Evolutionary conservation across 768 basidiomycete species (phyloP).

Genomic region (Inosperma sp.): DNA sequence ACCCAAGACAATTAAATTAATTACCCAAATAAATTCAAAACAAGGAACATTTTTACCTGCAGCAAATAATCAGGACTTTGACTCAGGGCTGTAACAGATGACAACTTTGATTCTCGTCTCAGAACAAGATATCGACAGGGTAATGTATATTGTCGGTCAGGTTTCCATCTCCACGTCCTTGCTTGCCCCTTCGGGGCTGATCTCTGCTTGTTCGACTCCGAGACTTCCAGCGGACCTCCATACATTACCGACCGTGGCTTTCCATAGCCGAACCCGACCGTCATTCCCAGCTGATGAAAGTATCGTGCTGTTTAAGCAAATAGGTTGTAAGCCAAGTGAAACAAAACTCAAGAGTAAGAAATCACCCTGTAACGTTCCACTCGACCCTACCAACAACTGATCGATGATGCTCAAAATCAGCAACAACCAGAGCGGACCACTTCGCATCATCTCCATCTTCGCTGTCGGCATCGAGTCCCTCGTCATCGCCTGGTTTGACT

Average conservation of each 20-base stretch:
- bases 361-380: conserved; percentile 87
- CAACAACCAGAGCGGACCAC: conserved; percentile 76
- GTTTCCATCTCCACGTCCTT: conserved; percentile 43
- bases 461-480: conserved; percentile 29
- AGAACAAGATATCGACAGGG: too few species aligned
- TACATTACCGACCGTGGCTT: conserved; percentile 75
- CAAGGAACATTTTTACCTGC: too few species aligned
- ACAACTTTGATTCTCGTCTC: too few species aligned
- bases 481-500: conserved; percentile 56
- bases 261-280: conserved; percentile 79
- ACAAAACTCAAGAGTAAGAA: not conserved
- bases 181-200: conserved; percentile 26
- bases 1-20: too few species aligned
- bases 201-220: conserved; percentile 66
- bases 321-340: conserved; percentile 1
- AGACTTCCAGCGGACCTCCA: conserved; percentile 82
- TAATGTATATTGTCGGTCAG: conserved; percentile 18
- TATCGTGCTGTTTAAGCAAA: conserved; percentile 67
- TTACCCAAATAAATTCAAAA: too few species aligned
- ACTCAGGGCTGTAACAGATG: too few species aligned
- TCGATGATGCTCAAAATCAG: conserved; percentile 85
- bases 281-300: conserved; percentile 83
- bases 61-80: too few species aligned
- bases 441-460: conserved; percentile 42
- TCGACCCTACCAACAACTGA: conserved; percentile 81